Evolutionary conservation across 768 basidiomycete species (phyloP), one percentile per base, ranked within the genome.

Genomic region (Calvatia gigantea): DNA sequence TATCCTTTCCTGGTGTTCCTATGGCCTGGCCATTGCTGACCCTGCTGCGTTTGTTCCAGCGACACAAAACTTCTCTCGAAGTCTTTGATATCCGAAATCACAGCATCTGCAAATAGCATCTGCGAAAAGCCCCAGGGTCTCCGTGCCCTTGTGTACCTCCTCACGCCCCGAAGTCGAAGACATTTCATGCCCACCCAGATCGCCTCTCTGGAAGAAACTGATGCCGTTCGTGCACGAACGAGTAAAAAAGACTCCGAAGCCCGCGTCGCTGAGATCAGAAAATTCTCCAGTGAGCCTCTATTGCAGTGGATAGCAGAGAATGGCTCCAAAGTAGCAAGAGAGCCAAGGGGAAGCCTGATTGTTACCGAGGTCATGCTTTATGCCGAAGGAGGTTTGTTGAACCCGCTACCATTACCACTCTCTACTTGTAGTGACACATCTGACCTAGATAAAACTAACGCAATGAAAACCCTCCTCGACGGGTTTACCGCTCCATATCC

Each of bases 41-140:
- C 48, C 51, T 15, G 33, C n/a, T 21, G 29, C 3, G 42, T 44
- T 6, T 35, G 17, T 51, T 33, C 1, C 64, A 94, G 91, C 62
- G 94, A 98, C 67, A 98, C 94, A 2, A 98, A 96, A 73, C 79
- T 95, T 41, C 81, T 89, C 31, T 76, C 83, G 12, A 96, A 95
- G 73, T 84, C 86, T 0, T 73, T 98, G 32, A 76, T 95, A 1
- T 70, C 84, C 1, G 85, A 88, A 51, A 85, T 95, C 47, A 82
- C 80, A 19, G 66, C 76, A 0, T 70, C 81, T 35, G 81, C 85
- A 5, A 69, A 80, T 21, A 81, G 79, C 11, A 74, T 94, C 4
- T 81, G 82, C 61, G 62, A 70, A 14, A 81, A 76, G 37, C 72
- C 85, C 17, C 86, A 91, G 75, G 94, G 94, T 33, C 85, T 94